These are phyloP conservation scores for Sporothrix brunneoviolacea DNA, from an alignment of 2,329 filamentous ascomycete genomes.

Conservation along the genomic window DNA sequence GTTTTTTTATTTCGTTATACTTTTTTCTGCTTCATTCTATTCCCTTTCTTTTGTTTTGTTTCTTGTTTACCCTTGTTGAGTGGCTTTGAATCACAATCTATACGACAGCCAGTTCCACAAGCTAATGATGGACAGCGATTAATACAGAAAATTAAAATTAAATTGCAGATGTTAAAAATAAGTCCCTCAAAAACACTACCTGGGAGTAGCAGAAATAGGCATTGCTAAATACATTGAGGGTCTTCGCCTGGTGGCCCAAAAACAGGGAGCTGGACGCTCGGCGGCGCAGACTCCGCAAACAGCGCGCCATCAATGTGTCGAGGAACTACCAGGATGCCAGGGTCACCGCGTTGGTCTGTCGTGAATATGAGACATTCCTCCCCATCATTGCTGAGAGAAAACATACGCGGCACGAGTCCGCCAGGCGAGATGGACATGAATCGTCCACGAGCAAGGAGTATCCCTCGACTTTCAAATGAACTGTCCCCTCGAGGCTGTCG, in stretches of 20 bases:
- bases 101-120: too few relatives aligned
- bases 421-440: slow-evolving; percentile 29
- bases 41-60: background rate
- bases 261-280: slow-evolving; percentile 2
- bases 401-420: slow-evolving; percentile 40
- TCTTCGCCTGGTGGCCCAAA: slow-evolving; percentile 5
- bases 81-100: too few relatives aligned
- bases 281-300: background rate
- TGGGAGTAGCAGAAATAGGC: background rate
- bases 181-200: too few relatives aligned
- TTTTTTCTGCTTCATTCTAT: too few relatives aligned
- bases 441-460: too few relatives aligned
- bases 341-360: slow-evolving; percentile 39
- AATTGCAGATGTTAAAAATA: too few relatives aligned
- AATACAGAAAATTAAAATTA: too few relatives aligned
- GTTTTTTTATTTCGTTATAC: too few relatives aligned
- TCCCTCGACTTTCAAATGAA: too few relatives aligned
- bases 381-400: slow-evolving; percentile 32
- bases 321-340: slow-evolving; percentile 34
- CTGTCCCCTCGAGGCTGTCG: too few relatives aligned
- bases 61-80: too few relatives aligned
- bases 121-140: too few relatives aligned
- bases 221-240: slow-evolving; percentile 11
- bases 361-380: slow-evolving; percentile 33
- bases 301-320: slow-evolving; percentile 22